phyloP scores from a whole-genome alignment of 2,329 filamentous ascomycete genomes.

The Fusarium oligoseptatum region DNA sequence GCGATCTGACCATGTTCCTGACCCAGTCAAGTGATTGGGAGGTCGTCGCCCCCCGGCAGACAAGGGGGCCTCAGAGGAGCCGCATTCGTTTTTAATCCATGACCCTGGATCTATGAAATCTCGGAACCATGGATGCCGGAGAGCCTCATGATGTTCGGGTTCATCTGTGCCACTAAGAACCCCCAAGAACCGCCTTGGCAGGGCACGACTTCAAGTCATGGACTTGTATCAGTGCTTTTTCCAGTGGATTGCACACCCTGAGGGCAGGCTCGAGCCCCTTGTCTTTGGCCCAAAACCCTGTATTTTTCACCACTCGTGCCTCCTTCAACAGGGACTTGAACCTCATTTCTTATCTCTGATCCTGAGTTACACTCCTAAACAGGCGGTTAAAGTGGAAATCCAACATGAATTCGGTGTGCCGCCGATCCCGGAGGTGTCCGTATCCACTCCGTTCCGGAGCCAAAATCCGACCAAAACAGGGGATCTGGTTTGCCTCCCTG shows the following conservation, averaged over 20 bases:
- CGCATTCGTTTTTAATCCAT: constrained; percentile 11
- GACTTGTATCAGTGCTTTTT: neutral
- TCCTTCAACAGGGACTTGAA: neutral
- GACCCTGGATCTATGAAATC: constrained; percentile 20
- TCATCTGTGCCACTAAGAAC: neutral
- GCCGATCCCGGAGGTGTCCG: constrained; percentile 34
- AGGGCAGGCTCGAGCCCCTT: neutral
- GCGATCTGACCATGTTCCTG: constrained; percentile 19
- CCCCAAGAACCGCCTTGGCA: constrained; percentile 5
- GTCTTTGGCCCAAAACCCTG: neutral
- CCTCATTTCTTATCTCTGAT: neutral
- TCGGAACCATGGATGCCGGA: constrained; percentile 16
- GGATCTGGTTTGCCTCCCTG: constrained; percentile 5
- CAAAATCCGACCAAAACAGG: neutral
- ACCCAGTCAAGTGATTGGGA: constrained; percentile 10
- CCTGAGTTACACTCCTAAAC: constrained; percentile 2
- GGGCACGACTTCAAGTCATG: constrained; percentile 5
- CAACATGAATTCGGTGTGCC: constrained; percentile 17
- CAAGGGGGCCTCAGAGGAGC: constrained; percentile 8
- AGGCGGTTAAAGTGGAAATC: constrained; percentile 15
- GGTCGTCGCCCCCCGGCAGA: neutral
- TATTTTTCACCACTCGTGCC: neutral
- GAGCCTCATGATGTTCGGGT: constrained; percentile 9
- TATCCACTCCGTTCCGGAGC: constrained; percentile 17
- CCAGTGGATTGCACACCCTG: neutral